Percentiles rank a stretch among this genome's conserved stretches.
These are phyloP conservation scores for Pyronema domesticum DNA, from an alignment of 495 filamentous ascomycete species.

Conservation along the genomic window DNA sequence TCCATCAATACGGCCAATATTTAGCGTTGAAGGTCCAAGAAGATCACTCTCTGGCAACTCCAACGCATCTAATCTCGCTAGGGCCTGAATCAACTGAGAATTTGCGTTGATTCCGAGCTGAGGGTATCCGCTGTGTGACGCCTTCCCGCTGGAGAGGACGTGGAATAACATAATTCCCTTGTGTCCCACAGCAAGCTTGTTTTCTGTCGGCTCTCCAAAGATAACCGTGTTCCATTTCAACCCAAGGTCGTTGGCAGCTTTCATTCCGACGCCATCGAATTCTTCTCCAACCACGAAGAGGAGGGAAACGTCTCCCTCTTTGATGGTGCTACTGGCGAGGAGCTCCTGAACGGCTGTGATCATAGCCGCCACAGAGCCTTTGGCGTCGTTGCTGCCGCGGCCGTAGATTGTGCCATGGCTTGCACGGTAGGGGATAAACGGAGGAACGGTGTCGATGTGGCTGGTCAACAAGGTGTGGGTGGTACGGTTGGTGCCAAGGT, in stretches of 20 bases:
- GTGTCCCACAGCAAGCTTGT: slow-evolving; percentile 71
- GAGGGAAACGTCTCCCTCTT: slow-evolving; percentile 40
- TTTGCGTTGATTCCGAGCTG: slow-evolving; percentile 68
- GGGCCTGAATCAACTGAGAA: slow-evolving; percentile 48
- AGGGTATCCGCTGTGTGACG: slow-evolving; percentile 80
- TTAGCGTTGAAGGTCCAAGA: slow-evolving; percentile 74
- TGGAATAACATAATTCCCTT: slow-evolving; percentile 58
- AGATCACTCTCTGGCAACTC: slow-evolving; percentile 54
- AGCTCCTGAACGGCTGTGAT: slow-evolving; percentile 49
- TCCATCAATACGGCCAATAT: slow-evolving; percentile 59
- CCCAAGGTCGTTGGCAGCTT: slow-evolving; percentile 34
- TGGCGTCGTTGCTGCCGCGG: slow-evolving; percentile 78
- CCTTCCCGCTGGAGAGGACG: slow-evolving; percentile 50
- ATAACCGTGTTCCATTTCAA: slow-evolving; percentile 48
- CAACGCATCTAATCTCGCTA: slow-evolving; percentile 43
- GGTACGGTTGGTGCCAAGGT: slow-evolving; percentile 36
- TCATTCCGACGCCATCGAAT: slow-evolving; percentile 69
- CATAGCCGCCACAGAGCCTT: slow-evolving; percentile 69
- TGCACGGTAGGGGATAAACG: slow-evolving; percentile 49
- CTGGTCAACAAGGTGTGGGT: slow-evolving; percentile 57
- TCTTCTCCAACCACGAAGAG: slow-evolving; percentile 89
- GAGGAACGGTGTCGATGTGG: slow-evolving; percentile 32
- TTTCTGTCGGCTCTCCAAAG: slow-evolving; percentile 84
- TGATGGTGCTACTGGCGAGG: slow-evolving; percentile 30
- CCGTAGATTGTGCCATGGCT: slow-evolving; percentile 41